Evolutionary conservation across 192 early-diverging fungal genomes (phyloP).

Genomic region (Mortierella claussenii): DNA sequence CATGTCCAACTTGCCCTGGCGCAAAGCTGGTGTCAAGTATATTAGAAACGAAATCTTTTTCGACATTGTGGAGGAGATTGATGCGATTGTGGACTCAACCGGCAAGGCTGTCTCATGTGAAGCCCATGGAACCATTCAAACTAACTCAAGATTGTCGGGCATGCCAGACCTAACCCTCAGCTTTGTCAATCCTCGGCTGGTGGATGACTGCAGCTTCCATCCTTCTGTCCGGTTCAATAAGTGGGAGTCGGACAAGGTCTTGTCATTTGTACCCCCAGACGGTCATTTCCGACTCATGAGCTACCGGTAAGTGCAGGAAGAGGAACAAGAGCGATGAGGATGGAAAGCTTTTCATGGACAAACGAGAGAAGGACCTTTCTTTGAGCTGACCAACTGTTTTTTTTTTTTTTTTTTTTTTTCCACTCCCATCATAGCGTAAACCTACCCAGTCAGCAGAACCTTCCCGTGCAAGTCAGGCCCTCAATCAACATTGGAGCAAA

Average conservation of each 20-base stretch:
- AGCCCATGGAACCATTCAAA: conserved; percentile 81
- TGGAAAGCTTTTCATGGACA: background rate
- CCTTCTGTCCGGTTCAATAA: conserved; percentile 86
- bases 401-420: background rate
- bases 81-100: conserved; percentile 82
- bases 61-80: conserved; percentile 91
- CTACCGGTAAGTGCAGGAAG: conserved; percentile 65
- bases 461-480: conserved; percentile 74
- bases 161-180: conserved; percentile 91
- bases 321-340: background rate
- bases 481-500: conserved; percentile 64
- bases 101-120: conserved; percentile 80
- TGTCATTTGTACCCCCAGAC: conserved; percentile 96
- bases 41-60: conserved; percentile 94
- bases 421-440: conserved; percentile 57
- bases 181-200: conserved; percentile 72
- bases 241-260: conserved; percentile 80
- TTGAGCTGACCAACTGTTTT: background rate
- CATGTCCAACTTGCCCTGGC: conserved; percentile 87
- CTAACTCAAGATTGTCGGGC: conserved; percentile 81
- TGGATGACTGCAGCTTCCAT: conserved; percentile 91
- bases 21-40: conserved; percentile 87
- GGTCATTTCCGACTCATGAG: conserved; percentile 89
- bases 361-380: background rate
- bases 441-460: conserved; percentile 62